Conservation (phyloP, 805 yeast species). For the Candida hispaniensis region DNA sequence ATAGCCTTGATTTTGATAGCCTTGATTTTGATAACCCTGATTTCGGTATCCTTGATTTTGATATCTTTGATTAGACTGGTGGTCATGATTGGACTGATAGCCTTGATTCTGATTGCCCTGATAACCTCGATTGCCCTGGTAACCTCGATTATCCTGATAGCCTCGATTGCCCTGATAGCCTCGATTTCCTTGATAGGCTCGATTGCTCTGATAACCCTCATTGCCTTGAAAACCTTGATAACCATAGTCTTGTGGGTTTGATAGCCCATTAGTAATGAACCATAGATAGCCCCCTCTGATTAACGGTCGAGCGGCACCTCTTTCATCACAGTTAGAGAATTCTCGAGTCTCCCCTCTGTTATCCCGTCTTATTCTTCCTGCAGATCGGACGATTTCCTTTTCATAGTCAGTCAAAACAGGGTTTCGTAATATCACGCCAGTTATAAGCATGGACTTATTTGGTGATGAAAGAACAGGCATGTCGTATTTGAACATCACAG, state of each 20-base stretch:
- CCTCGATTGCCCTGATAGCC: constrained; percentile 22
- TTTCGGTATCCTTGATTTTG: too few relatives aligned
- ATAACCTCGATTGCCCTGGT: background rate
- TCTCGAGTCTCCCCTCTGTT: constrained; percentile 25
- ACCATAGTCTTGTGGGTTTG: constrained; percentile 11
- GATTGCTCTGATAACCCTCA: constrained; percentile 13
- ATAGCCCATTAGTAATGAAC: constrained; percentile 17
- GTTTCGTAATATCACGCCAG: constrained; percentile 59
- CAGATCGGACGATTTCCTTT: constrained; percentile 38
- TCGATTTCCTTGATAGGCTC: constrained; percentile 29
- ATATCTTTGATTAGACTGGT: too few relatives aligned
- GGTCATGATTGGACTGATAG: too few relatives aligned
- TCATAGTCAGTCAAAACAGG: constrained; percentile 60
- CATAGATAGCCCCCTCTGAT: constrained; percentile 15
- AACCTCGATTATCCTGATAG: background rate
- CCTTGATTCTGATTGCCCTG: too few relatives aligned
- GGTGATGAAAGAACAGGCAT: constrained; percentile 45
- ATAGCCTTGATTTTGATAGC: too few relatives aligned
- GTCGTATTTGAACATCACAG: constrained; percentile 37
- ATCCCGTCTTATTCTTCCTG: constrained; percentile 21
- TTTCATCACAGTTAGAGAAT: constrained; percentile 19
- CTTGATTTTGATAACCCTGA: too few relatives aligned
- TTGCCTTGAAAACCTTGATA: constrained; percentile 7
- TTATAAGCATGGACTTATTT: constrained; percentile 75
- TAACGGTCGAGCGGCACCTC: constrained; percentile 18